A percentile compares a stretch with the other conserved stretches of the same genome.
Conservation (phyloP, 2,329 filamentous ascomycete species). For the Zalaria sp. region DNA sequence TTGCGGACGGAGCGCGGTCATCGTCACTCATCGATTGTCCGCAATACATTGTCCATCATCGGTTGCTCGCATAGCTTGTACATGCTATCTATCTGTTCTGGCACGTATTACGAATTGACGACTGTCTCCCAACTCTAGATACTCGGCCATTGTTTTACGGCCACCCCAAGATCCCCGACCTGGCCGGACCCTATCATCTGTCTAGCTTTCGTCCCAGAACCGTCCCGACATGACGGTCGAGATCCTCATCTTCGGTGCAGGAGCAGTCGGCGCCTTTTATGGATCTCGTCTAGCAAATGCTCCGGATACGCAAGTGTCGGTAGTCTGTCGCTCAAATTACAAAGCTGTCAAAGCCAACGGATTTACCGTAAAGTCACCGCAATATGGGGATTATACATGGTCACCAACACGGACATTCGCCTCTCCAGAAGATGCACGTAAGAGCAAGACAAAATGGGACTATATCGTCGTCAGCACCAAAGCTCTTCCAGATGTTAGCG, state of each 20-base stretch:
- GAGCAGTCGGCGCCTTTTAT: constrained; percentile 60
- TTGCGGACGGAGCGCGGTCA: too few species aligned
- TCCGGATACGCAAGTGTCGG: constrained; percentile 44
- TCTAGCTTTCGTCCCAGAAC: background rate
- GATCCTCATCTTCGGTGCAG: constrained; percentile 54
- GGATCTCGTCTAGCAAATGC: constrained; percentile 46
- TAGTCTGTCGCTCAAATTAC: constrained; percentile 65
- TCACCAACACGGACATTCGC: constrained; percentile 47
- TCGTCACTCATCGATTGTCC: too few species aligned
- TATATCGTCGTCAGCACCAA: constrained; percentile 59
- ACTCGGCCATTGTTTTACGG: too few species aligned
- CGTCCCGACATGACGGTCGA: constrained; percentile 30
- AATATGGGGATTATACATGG: constrained; percentile 56
- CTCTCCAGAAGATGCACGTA: constrained; percentile 41
- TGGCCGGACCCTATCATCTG: too few species aligned
- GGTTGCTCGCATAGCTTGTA: too few species aligned
- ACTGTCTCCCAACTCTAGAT: too few species aligned
- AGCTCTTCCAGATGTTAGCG: constrained; percentile 51
- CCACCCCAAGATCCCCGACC: too few species aligned
- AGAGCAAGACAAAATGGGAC: constrained; percentile 38
- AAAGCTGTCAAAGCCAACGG: constrained; percentile 45
- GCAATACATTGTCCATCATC: too few species aligned
- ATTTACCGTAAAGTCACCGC: constrained; percentile 49
- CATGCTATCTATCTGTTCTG: too few species aligned
- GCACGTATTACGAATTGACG: too few species aligned